Evolutionary conservation across 805 yeast genomes (phyloP), one percentile per base, ranked within the genome.

Genomic region (Wickerhamiella parazyma): DNA sequence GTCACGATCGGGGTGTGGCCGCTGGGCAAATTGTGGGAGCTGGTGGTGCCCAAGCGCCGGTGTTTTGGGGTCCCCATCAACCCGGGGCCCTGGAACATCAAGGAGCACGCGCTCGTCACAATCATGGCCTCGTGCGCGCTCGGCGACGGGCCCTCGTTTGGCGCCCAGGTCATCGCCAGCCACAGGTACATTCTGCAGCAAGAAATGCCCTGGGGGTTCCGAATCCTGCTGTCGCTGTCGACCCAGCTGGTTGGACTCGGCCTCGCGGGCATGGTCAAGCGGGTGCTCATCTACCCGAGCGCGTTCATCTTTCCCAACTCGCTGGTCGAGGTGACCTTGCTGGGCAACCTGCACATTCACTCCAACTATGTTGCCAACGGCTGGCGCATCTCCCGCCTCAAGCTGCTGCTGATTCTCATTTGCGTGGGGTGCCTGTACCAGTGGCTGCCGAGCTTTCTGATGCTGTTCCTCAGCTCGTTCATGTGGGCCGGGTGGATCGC

Each of bases 231-330:
- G 36, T 65, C 68, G 36, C 54, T 73, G 41, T 67, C 80, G 11
- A 69, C 80, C 31, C 84, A 79, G 56, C 64, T 73, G 50, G 65
- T 80, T 41, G 86, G 87, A 8, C 75, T 75, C 49, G 78, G 80
- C 21, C 58, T 76, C 42, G 83, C 82, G 36, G 87, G 87, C 24
- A 42, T 79, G 45, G 65, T 72, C 33, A 66, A 79, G 49, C 68
- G 72, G 49, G 64, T 76, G 28, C 65, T 80, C 48, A 78, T 80
- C 12, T 71, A 71, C 46, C 80, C 85, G 4, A 69, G 78, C 4
- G 64, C 74, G n/a, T 72, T 77, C 60, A 68, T 78, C 41, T 81
- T 87, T 87, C 89, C 89, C 4, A 59, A 73, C 1, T 71, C 70
- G 53, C 65, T 80, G 55, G 80, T 77, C 41, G 67, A 76, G 4